These are phyloP conservation scores for Umbelopsis isabellina DNA, from an alignment of 192 early-diverging fungal species.

Conservation along the genomic window DNA sequence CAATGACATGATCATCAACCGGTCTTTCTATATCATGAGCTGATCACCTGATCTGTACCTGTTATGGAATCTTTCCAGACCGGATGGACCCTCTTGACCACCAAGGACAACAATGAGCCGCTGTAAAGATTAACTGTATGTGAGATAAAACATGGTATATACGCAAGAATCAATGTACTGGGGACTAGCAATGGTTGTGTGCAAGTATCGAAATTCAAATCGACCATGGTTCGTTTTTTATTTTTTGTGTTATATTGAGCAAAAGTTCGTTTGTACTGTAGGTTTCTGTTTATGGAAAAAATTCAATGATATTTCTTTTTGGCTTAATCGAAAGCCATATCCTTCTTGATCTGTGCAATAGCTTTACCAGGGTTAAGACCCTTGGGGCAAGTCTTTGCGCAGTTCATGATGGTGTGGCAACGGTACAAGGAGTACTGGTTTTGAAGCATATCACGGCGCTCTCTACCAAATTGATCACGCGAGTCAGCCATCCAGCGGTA, in stretches of 20 bases:
- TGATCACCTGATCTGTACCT: slow-evolving; percentile 55
- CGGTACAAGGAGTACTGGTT: slow-evolving; percentile 97
- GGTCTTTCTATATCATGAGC: slow-evolving; percentile 39
- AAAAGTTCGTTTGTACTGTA: slow-evolving; percentile 1
- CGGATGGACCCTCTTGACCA: background rate
- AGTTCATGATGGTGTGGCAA: slow-evolving; percentile 99
- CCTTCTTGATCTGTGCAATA: slow-evolving; percentile 95
- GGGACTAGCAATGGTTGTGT: background rate
- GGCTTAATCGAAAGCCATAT: slow-evolving; percentile 76
- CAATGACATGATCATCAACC: slow-evolving; percentile 27
- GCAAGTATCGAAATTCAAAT: background rate
- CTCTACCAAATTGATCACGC: slow-evolving; percentile 87
- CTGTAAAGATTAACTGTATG: no score
- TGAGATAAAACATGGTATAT: no score
- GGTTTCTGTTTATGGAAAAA: background rate
- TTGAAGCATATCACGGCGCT: slow-evolving; percentile 87
- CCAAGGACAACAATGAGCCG: no score
- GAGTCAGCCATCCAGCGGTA: slow-evolving; percentile 99
- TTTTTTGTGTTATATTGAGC: background rate
- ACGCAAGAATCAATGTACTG: no score
- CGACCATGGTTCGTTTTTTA: background rate
- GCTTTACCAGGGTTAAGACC: slow-evolving; percentile 96
- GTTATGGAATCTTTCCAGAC: slow-evolving; percentile 66
- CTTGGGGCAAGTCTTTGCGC: slow-evolving; percentile 96
- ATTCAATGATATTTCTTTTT: background rate